phyloP scores from a whole-genome alignment of 768 basidiomycete genomes.

The Omphalotus guepiniiformis region DNA sequence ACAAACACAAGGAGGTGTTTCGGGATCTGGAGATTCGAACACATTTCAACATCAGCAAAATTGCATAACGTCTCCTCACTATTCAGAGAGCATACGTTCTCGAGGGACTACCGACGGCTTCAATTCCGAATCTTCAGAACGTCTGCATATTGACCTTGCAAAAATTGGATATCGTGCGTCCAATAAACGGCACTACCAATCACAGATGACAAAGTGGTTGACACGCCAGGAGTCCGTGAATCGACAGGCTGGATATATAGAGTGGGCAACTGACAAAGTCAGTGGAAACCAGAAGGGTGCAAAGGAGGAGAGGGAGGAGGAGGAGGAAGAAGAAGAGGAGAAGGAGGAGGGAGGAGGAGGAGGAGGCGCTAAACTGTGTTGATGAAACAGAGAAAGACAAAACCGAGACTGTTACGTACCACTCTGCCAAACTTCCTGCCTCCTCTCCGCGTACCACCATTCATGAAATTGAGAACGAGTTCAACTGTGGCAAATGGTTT shows the following conservation, averaged over 20 bases:
- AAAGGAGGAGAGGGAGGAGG: background rate
- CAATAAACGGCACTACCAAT: slow-evolving; percentile 13
- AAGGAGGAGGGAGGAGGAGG: background rate
- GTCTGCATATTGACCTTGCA: slow-evolving; percentile 29
- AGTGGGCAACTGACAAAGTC: slow-evolving; percentile 22
- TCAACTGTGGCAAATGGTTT: background rate
- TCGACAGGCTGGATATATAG: slow-evolving; percentile 14
- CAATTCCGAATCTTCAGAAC: slow-evolving; percentile 22
- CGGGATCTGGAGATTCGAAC: slow-evolving; percentile 9
- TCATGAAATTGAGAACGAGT: background rate
- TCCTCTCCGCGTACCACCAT: background rate
- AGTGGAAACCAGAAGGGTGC: slow-evolving; percentile 12
- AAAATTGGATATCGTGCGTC: slow-evolving; percentile 19
- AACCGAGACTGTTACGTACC: background rate
- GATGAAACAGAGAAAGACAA: background rate
- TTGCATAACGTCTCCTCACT: slow-evolving; percentile 19
- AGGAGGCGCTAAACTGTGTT: background rate
- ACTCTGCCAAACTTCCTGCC: background rate
- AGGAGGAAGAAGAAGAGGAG: background rate
- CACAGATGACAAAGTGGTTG: slow-evolving; percentile 30
- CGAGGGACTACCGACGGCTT: slow-evolving; percentile 15
- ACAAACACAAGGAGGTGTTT: slow-evolving; percentile 19
- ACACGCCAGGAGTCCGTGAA: slow-evolving; percentile 23
- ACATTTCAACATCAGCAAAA: slow-evolving; percentile 26
- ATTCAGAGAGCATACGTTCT: slow-evolving; percentile 13